phyloP scores from a whole-genome alignment of 2,329 filamentous ascomycete species.

The Xylariaceae sp. region DNA sequence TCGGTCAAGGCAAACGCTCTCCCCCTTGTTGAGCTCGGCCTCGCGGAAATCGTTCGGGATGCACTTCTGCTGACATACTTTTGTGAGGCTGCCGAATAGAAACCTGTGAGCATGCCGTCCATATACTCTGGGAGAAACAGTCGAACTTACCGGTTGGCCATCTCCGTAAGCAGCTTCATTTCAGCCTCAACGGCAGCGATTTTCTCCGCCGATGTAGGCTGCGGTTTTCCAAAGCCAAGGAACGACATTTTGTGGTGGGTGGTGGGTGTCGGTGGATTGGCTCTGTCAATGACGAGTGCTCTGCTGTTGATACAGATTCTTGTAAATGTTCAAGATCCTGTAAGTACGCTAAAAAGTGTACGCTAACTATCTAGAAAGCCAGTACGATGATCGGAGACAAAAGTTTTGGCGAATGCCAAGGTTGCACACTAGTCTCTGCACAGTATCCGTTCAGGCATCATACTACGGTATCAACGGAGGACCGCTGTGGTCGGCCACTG shows the following conservation, averaged over 20 bases:
- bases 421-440: too few relatives aligned
- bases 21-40: conserved; percentile 96
- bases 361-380: too few relatives aligned
- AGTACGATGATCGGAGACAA: too few relatives aligned
- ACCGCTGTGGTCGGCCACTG: too few relatives aligned
- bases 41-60: conserved; percentile 90
- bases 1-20: conserved; percentile 95
- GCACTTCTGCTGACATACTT: conserved; percentile 91
- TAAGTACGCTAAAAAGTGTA: too few relatives aligned
- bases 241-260: conserved; percentile 55
- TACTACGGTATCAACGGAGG: too few relatives aligned
- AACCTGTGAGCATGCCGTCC: conserved; percentile 14
- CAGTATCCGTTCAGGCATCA: too few relatives aligned
- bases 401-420: too few relatives aligned
- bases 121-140: neutral
- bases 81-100: conserved; percentile 58
- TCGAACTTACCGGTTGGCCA: conserved; percentile 80
- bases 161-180: conserved; percentile 95
- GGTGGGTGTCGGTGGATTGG: neutral
- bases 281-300: neutral
- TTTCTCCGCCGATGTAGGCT: conserved; percentile 94
- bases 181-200: conserved; percentile 94
- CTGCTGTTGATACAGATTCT: neutral
- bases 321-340: neutral
- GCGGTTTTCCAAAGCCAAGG: conserved; percentile 67